Conservation (phyloP, 129 eudicot genomes). For the Saposhnikovia divaricata region DNA sequence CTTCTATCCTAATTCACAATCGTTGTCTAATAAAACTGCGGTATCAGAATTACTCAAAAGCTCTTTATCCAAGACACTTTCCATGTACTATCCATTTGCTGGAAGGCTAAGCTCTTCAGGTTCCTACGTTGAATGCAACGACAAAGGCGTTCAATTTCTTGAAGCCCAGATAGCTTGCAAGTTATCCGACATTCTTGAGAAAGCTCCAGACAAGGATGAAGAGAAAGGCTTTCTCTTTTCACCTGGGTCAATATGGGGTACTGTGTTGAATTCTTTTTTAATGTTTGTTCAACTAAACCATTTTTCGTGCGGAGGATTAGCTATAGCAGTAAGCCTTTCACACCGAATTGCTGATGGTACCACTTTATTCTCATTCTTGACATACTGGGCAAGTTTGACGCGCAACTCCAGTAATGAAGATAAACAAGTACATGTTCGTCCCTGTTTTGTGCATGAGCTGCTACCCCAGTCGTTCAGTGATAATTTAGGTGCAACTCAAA, state of each 20-base stretch:
- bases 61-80: constrained; percentile 20
- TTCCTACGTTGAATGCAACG: constrained; percentile 18
- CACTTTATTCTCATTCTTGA: background rate
- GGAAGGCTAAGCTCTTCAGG: constrained; percentile 11
- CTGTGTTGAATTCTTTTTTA: background rate
- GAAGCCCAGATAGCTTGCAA: constrained; percentile 5
- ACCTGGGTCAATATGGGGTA: constrained; percentile 3
- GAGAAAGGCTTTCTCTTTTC: constrained; percentile 20
- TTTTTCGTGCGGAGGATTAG: constrained; percentile 7
- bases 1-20: constrained; percentile 14
- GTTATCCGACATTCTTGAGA: constrained; percentile 1
- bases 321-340: background rate
- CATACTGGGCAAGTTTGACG: background rate
- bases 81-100: constrained; percentile 19
- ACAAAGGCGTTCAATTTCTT: constrained; percentile 15
- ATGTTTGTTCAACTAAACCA: background rate
- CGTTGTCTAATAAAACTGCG: background rate
- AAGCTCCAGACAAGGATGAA: background rate
- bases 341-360: background rate
- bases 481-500: background rate
- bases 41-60: background rate
- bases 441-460: background rate
- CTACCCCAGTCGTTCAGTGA: background rate
- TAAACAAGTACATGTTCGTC: background rate
- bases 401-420: background rate